These are phyloP conservation scores for Plasmodium inui DNA, from an alignment of 169 alveolate genomes.

Conservation along the genomic window DNA sequence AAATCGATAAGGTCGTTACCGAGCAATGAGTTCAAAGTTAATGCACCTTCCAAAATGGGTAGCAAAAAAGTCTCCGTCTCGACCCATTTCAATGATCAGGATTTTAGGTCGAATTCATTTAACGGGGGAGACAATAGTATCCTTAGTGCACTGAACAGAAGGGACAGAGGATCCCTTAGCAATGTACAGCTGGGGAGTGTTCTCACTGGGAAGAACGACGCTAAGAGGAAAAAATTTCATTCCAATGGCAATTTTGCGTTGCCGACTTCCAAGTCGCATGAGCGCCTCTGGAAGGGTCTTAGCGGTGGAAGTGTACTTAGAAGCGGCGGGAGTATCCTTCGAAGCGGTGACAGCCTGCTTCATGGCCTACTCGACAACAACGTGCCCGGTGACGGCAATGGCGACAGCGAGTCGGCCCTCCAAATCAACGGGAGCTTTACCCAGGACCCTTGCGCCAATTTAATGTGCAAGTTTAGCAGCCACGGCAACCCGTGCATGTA, in stretches of 20 bases:
- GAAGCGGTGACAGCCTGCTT: neutral
- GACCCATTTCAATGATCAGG: neutral
- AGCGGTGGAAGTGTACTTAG: neutral
- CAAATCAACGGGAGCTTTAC: neutral
- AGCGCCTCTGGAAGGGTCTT: slow-evolving; percentile 18
- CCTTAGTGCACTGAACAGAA: neutral
- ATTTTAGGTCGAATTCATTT: neutral
- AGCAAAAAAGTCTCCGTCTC: slow-evolving; percentile 14
- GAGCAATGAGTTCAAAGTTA: slow-evolving; percentile 7
- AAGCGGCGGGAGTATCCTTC: neutral
- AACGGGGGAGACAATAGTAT: neutral
- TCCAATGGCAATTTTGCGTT: neutral
- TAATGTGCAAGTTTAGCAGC: slow-evolving; percentile 3
- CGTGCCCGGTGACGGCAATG: neutral
- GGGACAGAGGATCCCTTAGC: slow-evolving; percentile 12
- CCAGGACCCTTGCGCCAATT: neutral
- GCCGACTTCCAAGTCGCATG: neutral
- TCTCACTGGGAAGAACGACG: neutral
- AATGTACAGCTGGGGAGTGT: neutral
- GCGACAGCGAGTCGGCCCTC: neutral
- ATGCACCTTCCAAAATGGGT: slow-evolving; percentile 8
- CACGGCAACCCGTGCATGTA: neutral
- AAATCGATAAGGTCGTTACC: slow-evolving; percentile 14
- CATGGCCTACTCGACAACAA: neutral
- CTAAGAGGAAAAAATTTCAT: neutral